Evolutionary conservation across 495 filamentous ascomycete genomes (phyloP), one percentile per base, ranked within the genome.

Genomic region (Filosporella fistucella): DNA sequence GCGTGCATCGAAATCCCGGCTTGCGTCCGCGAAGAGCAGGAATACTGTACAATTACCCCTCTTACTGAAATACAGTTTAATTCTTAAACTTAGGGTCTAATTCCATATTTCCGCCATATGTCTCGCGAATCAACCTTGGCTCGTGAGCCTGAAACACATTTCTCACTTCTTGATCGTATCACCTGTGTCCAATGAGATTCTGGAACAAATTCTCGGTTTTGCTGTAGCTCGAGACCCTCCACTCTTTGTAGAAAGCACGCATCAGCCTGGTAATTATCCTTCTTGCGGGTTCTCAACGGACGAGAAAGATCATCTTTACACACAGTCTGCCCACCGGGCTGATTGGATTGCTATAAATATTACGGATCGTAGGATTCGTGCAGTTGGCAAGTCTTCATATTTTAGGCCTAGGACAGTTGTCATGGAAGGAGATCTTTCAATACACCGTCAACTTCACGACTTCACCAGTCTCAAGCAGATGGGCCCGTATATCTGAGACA

Each of bases 301-400:
- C 21, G 40, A 21, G 3, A 42, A 42, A 42, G 18, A 25, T 42
- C 23, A 21, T 3, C 13, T 6, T 11, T 42, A n/a, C 20, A 42
- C 40, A n/a, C 40, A 42, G 40, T 16, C 40, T 24, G 23, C 17
- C 17, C 40, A 42, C 40, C 3, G 40, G 10, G 29, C 8, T 13
- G 40, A 42, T 16, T 42, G 40, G 40, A 42, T 42, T 24, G 38
- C 18, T 20, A 42, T 42, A 21, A 42, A 42, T 17, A 42, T 21
- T 24, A 42, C 40, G 23, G 29, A 16, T 24, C 40, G 40, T 24
- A 25, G 40, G n/a, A 42, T 28, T 16, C 40, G 40, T 24, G 14
- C 20, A 21, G 22, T 42, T 11, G 40, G 40, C 3, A 42, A 42
- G 23, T 18, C 29, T 10, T 42, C 40, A 16, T 42, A 26, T 24